Percentiles rank a stretch among this genome's conserved stretches.
Evolutionary conservation across 164 flowering plant genomes (phyloP).

Genomic region (Stephania japonica): DNA sequence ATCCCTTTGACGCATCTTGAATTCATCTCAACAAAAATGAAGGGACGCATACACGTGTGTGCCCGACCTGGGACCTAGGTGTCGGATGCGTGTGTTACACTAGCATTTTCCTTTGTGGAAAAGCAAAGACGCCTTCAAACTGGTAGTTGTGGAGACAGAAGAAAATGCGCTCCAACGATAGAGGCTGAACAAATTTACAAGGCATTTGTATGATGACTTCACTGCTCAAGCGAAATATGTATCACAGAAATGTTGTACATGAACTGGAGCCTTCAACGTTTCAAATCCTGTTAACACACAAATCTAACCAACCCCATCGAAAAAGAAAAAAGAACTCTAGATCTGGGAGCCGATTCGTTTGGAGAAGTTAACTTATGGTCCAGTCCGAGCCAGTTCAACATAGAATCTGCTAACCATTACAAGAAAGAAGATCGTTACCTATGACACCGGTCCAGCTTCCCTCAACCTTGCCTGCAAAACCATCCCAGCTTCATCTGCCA

Average conservation of each 20-base stretch:
- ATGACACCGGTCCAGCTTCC: slow-evolving; percentile 40
- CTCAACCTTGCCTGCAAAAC: slow-evolving; percentile 59
- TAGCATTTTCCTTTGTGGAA: no score
- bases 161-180: no score
- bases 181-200: no score
- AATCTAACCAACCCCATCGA: neutral
- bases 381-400: neutral
- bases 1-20: no score
- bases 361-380: neutral
- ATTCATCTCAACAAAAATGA: no score
- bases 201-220: neutral
- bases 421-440: slow-evolving; percentile 3
- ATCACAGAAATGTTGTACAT: neutral
- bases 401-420: neutral
- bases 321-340: neutral
- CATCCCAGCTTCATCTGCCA: slow-evolving; percentile 69
- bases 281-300: neutral
- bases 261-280: neutral
- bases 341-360: neutral
- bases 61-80: no score
- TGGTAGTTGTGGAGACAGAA: no score
- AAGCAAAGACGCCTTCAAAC: no score
- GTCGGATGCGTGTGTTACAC: no score
- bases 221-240: neutral
- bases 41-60: no score